Percentiles rank a stretch among this genome's conserved stretches.
Evolutionary conservation across 306 rosid genomes (phyloP).

Genomic region (Rosa persica): DNA sequence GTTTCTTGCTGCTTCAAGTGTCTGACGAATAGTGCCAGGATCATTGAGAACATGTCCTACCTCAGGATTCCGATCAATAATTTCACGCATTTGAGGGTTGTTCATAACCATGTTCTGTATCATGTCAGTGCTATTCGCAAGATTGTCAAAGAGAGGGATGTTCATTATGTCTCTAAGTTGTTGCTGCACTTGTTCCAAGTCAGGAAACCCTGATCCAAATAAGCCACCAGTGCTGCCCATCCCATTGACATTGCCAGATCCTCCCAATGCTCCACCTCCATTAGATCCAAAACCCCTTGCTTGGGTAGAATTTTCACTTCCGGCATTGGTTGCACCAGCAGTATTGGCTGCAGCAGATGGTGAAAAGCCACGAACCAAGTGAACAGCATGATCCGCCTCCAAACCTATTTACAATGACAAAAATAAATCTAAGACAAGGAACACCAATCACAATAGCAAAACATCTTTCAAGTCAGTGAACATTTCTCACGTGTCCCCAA

Average conservation of each 20-base stretch:
- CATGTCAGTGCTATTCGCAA: slow-evolving; percentile 66
- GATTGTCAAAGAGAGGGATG: slow-evolving; percentile 70
- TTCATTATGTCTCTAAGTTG: slow-evolving; percentile 78
- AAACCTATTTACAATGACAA: slow-evolving; percentile 43
- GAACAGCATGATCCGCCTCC: slow-evolving; percentile 84
- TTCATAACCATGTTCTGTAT: slow-evolving; percentile 74
- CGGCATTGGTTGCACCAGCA: slow-evolving; percentile 45
- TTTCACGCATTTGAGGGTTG: slow-evolving; percentile 87
- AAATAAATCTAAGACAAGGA: neutral
- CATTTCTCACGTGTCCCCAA: neutral
- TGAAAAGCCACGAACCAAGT: slow-evolving; percentile 77
- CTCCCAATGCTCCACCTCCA: slow-evolving; percentile 61
- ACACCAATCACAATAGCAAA: neutral
- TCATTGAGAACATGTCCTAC: slow-evolving; percentile 81
- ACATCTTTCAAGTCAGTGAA: neutral
- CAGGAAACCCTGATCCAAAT: slow-evolving; percentile 66
- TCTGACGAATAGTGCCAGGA: slow-evolving; percentile 80
- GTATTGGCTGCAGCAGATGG: slow-evolving; percentile 41
- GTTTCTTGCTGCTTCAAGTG: slow-evolving; percentile 86
- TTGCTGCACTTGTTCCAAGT: slow-evolving; percentile 78
- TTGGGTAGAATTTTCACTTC: slow-evolving; percentile 44
- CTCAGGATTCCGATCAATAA: slow-evolving; percentile 84
- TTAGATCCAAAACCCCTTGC: slow-evolving; percentile 48
- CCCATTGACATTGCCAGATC: slow-evolving; percentile 47
- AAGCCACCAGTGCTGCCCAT: slow-evolving; percentile 57